Conservation (phyloP, 73 alveolate genomes). For the Tetrahymena borealis region DNA sequence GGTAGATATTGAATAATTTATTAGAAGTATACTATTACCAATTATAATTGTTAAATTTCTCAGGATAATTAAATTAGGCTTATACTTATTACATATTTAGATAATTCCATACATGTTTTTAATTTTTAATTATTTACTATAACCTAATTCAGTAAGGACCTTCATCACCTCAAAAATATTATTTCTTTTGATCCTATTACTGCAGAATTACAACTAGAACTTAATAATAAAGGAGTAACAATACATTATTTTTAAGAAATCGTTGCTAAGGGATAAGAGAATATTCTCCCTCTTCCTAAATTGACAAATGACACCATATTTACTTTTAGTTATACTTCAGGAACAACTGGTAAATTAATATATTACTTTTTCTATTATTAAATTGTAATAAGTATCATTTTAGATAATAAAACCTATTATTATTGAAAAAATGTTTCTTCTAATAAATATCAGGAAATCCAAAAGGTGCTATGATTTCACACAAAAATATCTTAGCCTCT, state of each 20-base stretch:
- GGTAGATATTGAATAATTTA: too few relatives aligned
- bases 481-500: slow-evolving; percentile 47
- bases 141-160: not conserved
- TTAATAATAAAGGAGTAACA: not conserved
- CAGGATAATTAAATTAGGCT: too few relatives aligned
- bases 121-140: too few relatives aligned
- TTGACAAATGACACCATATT: slow-evolving; percentile 43
- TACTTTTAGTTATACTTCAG: slow-evolving; percentile 93
- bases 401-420: too few relatives aligned
- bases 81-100: too few relatives aligned
- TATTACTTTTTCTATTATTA: too few relatives aligned
- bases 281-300: not conserved
- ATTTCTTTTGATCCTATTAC: slow-evolving; percentile 8
- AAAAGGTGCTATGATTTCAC: slow-evolving; percentile 89
- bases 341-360: slow-evolving; percentile 93
- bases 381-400: too few relatives aligned
- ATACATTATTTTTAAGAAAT: not conserved
- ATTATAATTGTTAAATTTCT: too few relatives aligned
- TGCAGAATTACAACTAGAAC: not conserved
- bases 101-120: too few relatives aligned
- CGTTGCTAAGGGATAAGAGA: not conserved
- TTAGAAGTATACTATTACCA: too few relatives aligned
- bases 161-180: slow-evolving; percentile 6
- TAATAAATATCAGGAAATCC: slow-evolving; percentile 98
- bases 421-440: too few relatives aligned